Percentiles rank a stretch among this genome's conserved stretches.
These are phyloP conservation scores for Brettanomyces naardenensis DNA, from an alignment of 805 yeast species.

Conservation along the genomic window DNA sequence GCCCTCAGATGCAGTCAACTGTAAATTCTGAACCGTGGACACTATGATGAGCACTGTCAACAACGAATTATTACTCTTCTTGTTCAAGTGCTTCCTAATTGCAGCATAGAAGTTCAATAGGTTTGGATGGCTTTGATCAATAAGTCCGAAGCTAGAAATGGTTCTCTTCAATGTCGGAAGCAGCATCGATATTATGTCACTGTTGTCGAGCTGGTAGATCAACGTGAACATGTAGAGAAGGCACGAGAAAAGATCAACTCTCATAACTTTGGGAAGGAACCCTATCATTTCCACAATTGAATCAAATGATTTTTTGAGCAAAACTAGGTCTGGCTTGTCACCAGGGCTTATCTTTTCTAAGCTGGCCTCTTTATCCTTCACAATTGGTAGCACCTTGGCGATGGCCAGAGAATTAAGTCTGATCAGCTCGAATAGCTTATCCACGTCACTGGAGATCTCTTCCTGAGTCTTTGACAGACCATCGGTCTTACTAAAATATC, in stretches of 20 bases:
- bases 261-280: constrained; percentile 59
- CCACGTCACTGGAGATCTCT: constrained; percentile 49
- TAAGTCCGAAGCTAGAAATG: constrained; percentile 22
- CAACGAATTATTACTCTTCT: constrained; percentile 23
- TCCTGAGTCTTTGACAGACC: constrained; percentile 27
- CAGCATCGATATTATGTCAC: constrained; percentile 41
- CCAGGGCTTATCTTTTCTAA: constrained; percentile 15
- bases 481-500: constrained; percentile 36
- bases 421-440: constrained; percentile 74
- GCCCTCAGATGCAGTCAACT: constrained; percentile 29
- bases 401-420: constrained; percentile 62
- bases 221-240: constrained; percentile 54
- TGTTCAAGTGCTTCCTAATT: constrained; percentile 23
- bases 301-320: constrained; percentile 41
- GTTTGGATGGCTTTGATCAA: constrained; percentile 14
- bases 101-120: constrained; percentile 31
- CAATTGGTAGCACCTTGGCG: constrained; percentile 50
- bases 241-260: constrained; percentile 65
- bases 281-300: constrained; percentile 55
- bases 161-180: constrained; percentile 44
- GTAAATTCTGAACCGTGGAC: constrained; percentile 30
- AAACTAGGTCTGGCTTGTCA: constrained; percentile 26
- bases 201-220: constrained; percentile 37
- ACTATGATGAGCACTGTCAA: constrained; percentile 38
- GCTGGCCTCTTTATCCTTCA: constrained; percentile 36